Evolutionary conservation across 106 monocot species (phyloP), one percentile per base, ranked within the genome.

Genomic region (Acorus calamus): DNA sequence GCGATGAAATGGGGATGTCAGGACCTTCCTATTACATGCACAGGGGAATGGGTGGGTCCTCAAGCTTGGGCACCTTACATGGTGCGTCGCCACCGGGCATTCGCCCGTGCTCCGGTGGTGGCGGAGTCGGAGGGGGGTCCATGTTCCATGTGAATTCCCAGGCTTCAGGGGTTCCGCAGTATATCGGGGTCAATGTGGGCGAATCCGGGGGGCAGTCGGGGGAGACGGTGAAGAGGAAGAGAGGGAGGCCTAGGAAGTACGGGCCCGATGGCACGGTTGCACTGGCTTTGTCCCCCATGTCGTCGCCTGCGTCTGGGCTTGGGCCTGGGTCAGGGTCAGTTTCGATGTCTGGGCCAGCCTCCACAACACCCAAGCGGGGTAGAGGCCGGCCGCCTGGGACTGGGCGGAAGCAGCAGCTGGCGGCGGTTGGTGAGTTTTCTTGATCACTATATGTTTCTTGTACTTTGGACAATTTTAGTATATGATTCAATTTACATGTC

Each of bases 161-260:
- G 28, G 28, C 28, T 28, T 28, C 28, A 28, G 28, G 28, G 28
- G 28, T 28, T 28, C 0, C 28, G 28, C 28, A 28, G 28, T 28
- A 28, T 28, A 28, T 28, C 28, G 28, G 28, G 28, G 28, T 28
- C 28, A 28, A 28, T 28, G 28, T 28, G 63, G 54, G 43, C 11
- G 55, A 11, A 13, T 11, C 56, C 11, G 57, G 48, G 41, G 10
- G 50, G 2, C 28, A 49, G 11, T 4, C 2, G 5, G 49, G 68
- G 2, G 58, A 59, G 41, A 14, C 63, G 10, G 44, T 67, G 11
- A 70, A 54, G 55, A 74, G 53, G 60, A 80, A 75, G 67, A 65
- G 80, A 2, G 80, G 80, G 43, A 74, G 80, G 61, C 80, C 80
- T 14, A 59, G 80, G 67, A 80, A 80, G 71, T 80, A 80, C 60